These are phyloP conservation scores for Pseudogymnoascus sp. DNA, from an alignment of 2,329 filamentous ascomycete species.

Conservation along the genomic window DNA sequence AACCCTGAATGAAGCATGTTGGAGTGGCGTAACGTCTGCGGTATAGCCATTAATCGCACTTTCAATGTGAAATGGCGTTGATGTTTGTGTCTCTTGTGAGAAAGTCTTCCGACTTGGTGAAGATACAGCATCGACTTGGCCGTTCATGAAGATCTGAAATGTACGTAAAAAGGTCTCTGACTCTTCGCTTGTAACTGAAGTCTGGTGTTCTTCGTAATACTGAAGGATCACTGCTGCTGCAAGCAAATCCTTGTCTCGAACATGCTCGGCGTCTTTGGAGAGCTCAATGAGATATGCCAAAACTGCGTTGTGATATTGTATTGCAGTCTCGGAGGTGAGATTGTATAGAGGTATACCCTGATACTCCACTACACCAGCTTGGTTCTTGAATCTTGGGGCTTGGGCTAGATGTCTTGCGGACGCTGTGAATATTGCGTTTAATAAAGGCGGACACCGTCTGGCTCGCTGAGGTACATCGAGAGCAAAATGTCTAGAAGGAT, in stretches of 20 bases:
- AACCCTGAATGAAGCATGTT: conserved; percentile 8
- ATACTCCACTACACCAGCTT: background rate
- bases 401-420: conserved; percentile 45
- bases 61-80: background rate
- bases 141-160: conserved; percentile 7
- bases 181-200: background rate
- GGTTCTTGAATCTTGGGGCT: conserved; percentile 23
- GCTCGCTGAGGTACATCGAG: conserved; percentile 46
- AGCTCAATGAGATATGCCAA: background rate
- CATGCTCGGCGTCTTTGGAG: background rate
- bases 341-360: background rate
- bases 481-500: conserved; percentile 39
- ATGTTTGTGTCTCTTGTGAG: conserved; percentile 2
- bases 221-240: background rate
- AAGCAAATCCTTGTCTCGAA: background rate
- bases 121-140: background rate
- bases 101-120: conserved; percentile 1
- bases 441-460: conserved; percentile 41
- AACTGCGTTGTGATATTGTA: background rate
- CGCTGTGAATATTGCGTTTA: conserved; percentile 50
- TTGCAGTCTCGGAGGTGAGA: background rate
- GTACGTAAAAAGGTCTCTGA: background rate
- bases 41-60: background rate
- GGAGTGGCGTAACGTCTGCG: background rate
- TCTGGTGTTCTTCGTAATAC: conserved; percentile 7